phyloP scores from a whole-genome alignment of 2,329 filamentous ascomycete species.

The Ophiostoma quercus region DNA sequence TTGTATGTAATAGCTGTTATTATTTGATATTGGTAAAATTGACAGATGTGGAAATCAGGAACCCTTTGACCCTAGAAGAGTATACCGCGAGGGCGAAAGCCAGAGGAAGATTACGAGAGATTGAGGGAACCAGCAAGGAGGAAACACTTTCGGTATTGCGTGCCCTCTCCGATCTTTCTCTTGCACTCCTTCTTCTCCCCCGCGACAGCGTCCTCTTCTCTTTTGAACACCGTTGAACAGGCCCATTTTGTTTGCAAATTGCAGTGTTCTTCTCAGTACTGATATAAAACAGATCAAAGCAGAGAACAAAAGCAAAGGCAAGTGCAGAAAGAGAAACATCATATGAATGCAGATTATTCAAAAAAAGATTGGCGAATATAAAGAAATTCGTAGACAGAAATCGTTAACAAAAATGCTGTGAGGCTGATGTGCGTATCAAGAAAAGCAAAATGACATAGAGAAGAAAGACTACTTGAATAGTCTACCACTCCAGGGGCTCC shows the following conservation, averaged over 20 bases:
- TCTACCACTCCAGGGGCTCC: constrained; percentile 84
- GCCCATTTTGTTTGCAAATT: constrained; percentile 6
- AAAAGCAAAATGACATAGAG: background rate
- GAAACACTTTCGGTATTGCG: constrained; percentile 15
- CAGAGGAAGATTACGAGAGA: constrained; percentile 11
- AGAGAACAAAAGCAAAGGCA: constrained; percentile 1
- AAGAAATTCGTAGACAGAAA: background rate
- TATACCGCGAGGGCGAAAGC: background rate
- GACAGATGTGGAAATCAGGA: background rate
- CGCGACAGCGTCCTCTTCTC: background rate
- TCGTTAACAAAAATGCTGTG: background rate
- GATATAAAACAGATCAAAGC: background rate
- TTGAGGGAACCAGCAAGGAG: background rate
- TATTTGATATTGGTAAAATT: background rate
- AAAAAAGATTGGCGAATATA: background rate
- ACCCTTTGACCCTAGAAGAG: background rate
- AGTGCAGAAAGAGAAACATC: constrained; percentile 23
- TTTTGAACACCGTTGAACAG: constrained; percentile 9
- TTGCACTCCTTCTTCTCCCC: background rate
- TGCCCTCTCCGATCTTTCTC: constrained; percentile 3
- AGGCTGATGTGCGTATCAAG: background rate
- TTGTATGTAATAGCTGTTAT: background rate
- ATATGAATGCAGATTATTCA: background rate
- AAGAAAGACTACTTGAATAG: background rate
- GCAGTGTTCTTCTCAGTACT: background rate